phyloP scores from a whole-genome alignment of 2,329 filamentous ascomycete genomes.

The Alternaria arborescens region DNA sequence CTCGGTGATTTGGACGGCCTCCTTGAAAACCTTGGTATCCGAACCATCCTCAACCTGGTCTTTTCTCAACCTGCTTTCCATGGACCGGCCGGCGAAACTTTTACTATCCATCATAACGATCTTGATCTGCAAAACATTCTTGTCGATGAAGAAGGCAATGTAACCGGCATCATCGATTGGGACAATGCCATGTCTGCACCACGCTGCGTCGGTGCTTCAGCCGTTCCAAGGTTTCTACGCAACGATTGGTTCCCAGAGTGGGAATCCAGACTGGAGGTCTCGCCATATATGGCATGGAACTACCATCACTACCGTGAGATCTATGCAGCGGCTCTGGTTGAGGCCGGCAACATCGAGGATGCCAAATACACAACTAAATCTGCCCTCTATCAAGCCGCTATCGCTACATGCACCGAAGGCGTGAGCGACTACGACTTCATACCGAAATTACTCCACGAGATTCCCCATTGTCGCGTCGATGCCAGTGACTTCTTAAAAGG shows the following conservation, averaged over 20 bases:
- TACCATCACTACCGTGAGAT: slow-evolving; percentile 16
- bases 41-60: slow-evolving; percentile 5
- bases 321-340: slow-evolving; percentile 16
- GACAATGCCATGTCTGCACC: slow-evolving; percentile 16
- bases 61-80: slow-evolving; percentile 1
- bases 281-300: slow-evolving; percentile 4
- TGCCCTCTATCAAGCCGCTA: slow-evolving; percentile 6
- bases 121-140: slow-evolving; percentile 37
- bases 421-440: neutral
- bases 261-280: neutral
- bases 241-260: slow-evolving; percentile 10
- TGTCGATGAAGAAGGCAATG: slow-evolving; percentile 19
- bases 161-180: slow-evolving; percentile 33
- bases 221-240: slow-evolving; percentile 16
- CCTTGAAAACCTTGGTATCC: slow-evolving; percentile 12
- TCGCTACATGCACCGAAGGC: neutral
- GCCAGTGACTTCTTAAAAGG: neutral
- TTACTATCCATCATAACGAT: slow-evolving; percentile 29
- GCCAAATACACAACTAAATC: slow-evolving; percentile 14
- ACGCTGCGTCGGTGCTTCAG: slow-evolving; percentile 18
- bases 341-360: neutral
- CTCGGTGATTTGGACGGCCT: neutral
- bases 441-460: neutral
- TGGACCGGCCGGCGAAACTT: slow-evolving; percentile 19
- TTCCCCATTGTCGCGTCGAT: neutral